Evolutionary conservation across 208 protist genomes (phyloP).

Genomic region (Leishmania major): DNA sequence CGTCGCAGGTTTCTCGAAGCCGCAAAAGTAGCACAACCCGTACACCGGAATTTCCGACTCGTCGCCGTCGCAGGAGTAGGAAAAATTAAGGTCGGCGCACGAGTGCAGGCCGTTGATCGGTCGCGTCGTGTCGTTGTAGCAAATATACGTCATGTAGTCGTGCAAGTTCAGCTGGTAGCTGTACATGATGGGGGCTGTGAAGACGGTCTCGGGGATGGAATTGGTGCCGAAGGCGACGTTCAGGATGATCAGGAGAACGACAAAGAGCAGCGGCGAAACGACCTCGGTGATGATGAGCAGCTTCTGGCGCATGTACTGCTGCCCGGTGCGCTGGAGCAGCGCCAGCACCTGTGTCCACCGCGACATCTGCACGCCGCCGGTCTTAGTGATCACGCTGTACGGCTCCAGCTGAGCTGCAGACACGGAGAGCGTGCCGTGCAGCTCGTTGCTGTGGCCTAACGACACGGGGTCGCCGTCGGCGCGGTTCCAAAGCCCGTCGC

Average conservation of each 20-base stretch:
- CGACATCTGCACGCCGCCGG: constrained; percentile 5
- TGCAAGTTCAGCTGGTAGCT: constrained; percentile 18
- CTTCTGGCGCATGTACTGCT: constrained; percentile 38
- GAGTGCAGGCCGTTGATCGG: constrained; percentile 32
- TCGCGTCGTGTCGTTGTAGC: constrained; percentile 28
- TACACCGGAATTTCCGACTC: constrained; percentile 44
- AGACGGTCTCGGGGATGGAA: constrained; percentile 11
- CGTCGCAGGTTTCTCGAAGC: not conserved
- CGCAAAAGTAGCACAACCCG: constrained; percentile 37
- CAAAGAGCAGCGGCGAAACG: constrained; percentile 51
- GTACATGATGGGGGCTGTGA: not conserved
- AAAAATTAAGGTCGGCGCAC: constrained; percentile 14
- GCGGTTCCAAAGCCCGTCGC: not conserved
- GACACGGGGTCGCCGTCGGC: not conserved
- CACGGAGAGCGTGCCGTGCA: not conserved
- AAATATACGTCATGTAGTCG: constrained; percentile 33
- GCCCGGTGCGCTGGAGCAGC: constrained; percentile 41
- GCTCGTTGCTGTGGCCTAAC: not conserved
- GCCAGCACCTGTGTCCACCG: constrained; percentile 33
- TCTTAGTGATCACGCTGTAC: constrained; percentile 31
- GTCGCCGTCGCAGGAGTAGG: constrained; percentile 27
- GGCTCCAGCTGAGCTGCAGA: constrained; percentile 14
- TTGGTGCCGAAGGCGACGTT: constrained; percentile 39
- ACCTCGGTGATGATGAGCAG: constrained; percentile 39
- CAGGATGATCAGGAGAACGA: constrained; percentile 45